Evolutionary conservation across 805 yeast species (phyloP), one percentile per base, ranked within the genome.

Genomic region (Saccharomyces mikatae): DNA sequence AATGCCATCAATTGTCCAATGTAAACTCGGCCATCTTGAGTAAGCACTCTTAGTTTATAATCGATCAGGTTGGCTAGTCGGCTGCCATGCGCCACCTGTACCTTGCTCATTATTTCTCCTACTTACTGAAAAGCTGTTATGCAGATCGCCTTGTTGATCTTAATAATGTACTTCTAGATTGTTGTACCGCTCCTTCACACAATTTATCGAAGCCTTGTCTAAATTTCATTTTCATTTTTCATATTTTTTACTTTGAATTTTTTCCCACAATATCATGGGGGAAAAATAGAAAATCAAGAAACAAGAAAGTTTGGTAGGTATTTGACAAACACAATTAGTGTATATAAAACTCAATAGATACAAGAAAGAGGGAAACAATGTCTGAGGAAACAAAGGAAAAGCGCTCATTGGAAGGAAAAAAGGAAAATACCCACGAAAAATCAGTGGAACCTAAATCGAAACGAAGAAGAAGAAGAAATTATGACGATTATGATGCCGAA

Each of bases 1-100:
- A 89, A 92, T 6, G 98, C 90, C 58, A 91, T 71, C 52, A 92
- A 76, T 58, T 83, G 84, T 1, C 99, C 99, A 6, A 83, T 76
- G 59, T 87, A 81, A 47, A 82, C 84, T 47, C 95, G 78, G 4
- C 86, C 84, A 71, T 92, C 97, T n/a, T 81, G 69, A 1, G 92
- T 81, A 29, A 84, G 76, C 26, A 89, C 87, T 53, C 85, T 80
- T 52, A 94, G 80, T 55, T 88, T 78, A 71, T 81, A 86, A 62
- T 87, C 79, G 52, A 92, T 73, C 58, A 92, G 76, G 63, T 86
- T 91, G 17, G 90, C 50, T 21, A 69, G 56, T 48, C 64, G 60
- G 49, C 65, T 64, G 36, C 60, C 59, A 28, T 65, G 66, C 47
- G 65, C 65, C 4, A 68, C 64, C n/a, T 51, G 52, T 9, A 56